Conservation (phyloP, 2,329 filamentous ascomycete genomes). For the Sporothrix sp. region DNA sequence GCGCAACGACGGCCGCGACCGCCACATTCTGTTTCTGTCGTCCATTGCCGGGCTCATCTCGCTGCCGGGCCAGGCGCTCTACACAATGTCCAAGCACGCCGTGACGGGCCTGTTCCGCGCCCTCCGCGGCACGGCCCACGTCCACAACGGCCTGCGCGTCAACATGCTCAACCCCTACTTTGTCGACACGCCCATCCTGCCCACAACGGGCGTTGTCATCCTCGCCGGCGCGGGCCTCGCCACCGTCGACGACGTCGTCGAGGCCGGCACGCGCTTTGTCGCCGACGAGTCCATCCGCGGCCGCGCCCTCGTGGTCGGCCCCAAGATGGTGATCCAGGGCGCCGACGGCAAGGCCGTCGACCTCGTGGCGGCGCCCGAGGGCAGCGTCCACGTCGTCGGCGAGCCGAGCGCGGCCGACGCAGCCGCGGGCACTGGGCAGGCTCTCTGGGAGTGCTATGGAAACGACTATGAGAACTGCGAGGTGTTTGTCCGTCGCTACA, state of each 20-base stretch:
- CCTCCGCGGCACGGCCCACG: constrained; percentile 39
- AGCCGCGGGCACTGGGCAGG: constrained; percentile 24
- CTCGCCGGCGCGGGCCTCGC: constrained; percentile 48
- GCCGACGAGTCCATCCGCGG: constrained; percentile 48
- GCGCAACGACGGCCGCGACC: constrained; percentile 38
- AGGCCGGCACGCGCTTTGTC: constrained; percentile 51
- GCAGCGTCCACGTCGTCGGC: constrained; percentile 17
- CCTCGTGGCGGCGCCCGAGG: neutral
- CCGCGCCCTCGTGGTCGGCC: constrained; percentile 47
- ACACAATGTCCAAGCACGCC: constrained; percentile 54
- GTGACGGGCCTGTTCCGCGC: constrained; percentile 54
- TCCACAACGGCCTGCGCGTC: constrained; percentile 43
- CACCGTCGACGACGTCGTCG: constrained; percentile 47
- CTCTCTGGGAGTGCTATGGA: constrained; percentile 52
- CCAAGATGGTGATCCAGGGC: constrained; percentile 38
- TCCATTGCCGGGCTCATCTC: constrained; percentile 46
- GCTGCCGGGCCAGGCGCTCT: constrained; percentile 37
- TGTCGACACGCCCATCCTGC: constrained; percentile 47
- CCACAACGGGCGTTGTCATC: constrained; percentile 35
- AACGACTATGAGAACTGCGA: constrained; percentile 49
- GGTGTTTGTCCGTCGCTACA: constrained; percentile 42
- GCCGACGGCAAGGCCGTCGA: constrained; percentile 21
- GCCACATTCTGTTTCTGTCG: constrained; percentile 52
- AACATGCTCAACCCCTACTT: constrained; percentile 61
- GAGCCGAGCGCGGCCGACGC: neutral